Evolutionary conservation across 345 rosid genomes (phyloP).

Genomic region (Orychophragmus violaceus): DNA sequence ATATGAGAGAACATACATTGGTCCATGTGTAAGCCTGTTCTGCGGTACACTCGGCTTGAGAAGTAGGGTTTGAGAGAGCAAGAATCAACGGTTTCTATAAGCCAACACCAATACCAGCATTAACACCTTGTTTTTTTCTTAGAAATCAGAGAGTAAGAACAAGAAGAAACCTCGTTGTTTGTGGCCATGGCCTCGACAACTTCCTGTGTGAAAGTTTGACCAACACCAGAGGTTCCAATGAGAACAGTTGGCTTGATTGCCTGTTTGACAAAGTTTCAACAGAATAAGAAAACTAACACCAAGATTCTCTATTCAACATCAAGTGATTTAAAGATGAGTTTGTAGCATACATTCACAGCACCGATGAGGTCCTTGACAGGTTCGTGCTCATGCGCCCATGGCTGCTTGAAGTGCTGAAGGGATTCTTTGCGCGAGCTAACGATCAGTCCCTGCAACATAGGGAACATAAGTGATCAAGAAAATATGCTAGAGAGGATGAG

Average conservation of each 20-base stretch:
- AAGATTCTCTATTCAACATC: too few species aligned
- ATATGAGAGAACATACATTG: constrained; percentile 39
- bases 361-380: constrained; percentile 59
- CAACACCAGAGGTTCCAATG: constrained; percentile 94
- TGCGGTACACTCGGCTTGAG: constrained; percentile 97
- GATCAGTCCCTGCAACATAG: constrained; percentile 53
- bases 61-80: constrained; percentile 93
- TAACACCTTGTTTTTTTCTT: background rate
- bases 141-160: background rate
- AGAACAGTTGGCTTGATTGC: constrained; percentile 88
- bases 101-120: constrained; percentile 9
- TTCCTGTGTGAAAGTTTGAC: constrained; percentile 84
- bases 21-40: constrained; percentile 97
- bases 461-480: background rate
- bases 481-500: background rate
- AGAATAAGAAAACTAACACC: background rate
- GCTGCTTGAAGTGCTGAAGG: constrained; percentile 92
- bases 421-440: constrained; percentile 74
- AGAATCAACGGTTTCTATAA: constrained; percentile 85
- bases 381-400: constrained; percentile 90
- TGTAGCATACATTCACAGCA: constrained; percentile 60
- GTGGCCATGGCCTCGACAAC: constrained; percentile 89
- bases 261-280: constrained; percentile 32
- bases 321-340: background rate
- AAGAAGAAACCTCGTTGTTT: constrained; percentile 56